A percentile compares a stretch with the other conserved stretches of the same genome.
Conservation (phyloP, 257 asterid species). For the Solanum okadae region DNA sequence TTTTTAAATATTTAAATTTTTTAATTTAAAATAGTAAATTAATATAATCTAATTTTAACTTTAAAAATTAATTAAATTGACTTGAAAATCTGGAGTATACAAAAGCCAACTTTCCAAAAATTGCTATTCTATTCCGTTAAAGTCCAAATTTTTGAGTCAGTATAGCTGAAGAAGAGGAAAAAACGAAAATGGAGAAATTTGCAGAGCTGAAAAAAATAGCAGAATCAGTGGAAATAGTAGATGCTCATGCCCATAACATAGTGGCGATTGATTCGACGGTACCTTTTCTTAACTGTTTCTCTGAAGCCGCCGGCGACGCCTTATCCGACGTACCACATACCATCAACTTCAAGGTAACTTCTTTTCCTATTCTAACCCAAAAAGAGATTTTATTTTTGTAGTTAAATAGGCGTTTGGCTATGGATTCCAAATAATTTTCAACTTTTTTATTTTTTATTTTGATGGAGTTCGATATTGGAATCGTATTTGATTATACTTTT, state of each 20-base stretch:
- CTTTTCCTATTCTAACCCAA: background rate
- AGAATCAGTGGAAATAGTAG: constrained; percentile 57
- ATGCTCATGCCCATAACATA: constrained; percentile 86
- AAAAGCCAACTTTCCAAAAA: background rate
- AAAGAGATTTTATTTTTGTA: background rate
- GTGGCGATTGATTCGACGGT: constrained; percentile 64
- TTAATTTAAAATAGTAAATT: too few species aligned
- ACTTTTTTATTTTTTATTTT: too few species aligned
- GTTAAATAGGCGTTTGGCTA: background rate
- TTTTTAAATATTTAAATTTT: too few species aligned
- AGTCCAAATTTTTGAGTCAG: background rate
- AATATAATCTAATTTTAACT: too few species aligned
- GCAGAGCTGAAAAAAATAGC: constrained; percentile 50
- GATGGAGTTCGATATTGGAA: background rate
- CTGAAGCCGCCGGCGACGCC: constrained; percentile 81
- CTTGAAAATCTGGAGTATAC: fast-evolving
- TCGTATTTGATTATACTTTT: background rate
- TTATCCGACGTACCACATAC: constrained; percentile 49
- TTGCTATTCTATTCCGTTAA: background rate
- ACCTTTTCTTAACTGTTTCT: constrained; percentile 66
- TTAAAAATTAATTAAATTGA: too few species aligned
- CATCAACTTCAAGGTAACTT: constrained; percentile 68
- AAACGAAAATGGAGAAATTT: constrained; percentile 37
- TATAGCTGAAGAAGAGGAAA: background rate
- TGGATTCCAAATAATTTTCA: background rate